These are phyloP conservation scores for Citrus sp. DNA, from an alignment of 345 rosid genomes.

Conservation along the genomic window DNA sequence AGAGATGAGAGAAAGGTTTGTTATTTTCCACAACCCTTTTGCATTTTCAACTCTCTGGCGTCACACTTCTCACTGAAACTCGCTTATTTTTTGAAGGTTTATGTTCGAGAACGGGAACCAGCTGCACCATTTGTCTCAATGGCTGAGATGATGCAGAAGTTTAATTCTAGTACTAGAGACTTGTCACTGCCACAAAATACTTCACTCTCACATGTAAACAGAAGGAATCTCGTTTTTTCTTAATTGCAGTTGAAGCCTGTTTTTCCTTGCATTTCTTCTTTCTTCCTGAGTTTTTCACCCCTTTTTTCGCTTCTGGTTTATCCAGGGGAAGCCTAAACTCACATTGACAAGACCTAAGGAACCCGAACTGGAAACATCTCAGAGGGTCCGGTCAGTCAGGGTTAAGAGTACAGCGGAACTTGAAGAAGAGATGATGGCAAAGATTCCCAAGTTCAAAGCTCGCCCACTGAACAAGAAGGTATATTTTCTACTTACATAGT, in stretches of 20 bases:
- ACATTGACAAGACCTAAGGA: constrained; percentile 91
- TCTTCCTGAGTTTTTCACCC: not conserved
- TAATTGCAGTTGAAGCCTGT: not conserved
- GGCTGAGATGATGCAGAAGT: constrained; percentile 89
- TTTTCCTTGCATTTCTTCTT: not conserved
- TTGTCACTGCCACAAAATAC: constrained; percentile 45
- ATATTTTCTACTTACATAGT: constrained; percentile 2
- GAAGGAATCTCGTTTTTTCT: not conserved
- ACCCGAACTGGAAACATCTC: constrained; percentile 89
- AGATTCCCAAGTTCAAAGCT: constrained; percentile 96
- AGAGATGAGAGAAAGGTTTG: constrained; percentile 82
- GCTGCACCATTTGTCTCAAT: constrained; percentile 56
- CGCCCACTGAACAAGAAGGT: constrained; percentile 97
- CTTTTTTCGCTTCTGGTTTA: constrained; percentile 10
- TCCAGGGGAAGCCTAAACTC: constrained; percentile 60
- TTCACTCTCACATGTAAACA: constrained; percentile 43
- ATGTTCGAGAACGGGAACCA: constrained; percentile 57
- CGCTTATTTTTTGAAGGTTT: constrained; percentile 34
- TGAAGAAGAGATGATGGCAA: constrained; percentile 98
- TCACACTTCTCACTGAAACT: not conserved
- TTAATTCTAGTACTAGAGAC: constrained; percentile 82
- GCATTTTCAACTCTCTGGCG: not conserved
- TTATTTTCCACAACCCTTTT: not conserved
- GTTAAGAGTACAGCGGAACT: constrained; percentile 89
- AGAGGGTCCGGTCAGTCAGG: constrained; percentile 69